Evolutionary conservation across 441 rosid species (phyloP).

Genomic region (Adansonia grandidieri): DNA sequence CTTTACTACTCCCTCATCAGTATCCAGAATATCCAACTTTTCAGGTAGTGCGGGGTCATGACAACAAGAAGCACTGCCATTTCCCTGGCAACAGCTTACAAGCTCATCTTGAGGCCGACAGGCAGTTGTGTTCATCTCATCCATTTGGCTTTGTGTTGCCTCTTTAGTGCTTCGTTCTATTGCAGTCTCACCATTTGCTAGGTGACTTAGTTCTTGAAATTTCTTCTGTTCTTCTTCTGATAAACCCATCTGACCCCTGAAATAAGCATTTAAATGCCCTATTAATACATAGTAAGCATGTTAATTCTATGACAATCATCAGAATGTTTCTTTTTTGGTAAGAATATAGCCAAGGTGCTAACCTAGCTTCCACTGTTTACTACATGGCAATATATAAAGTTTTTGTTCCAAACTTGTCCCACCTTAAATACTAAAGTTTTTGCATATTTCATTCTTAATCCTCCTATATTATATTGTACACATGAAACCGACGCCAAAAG

Average conservation of each 20-base stretch:
- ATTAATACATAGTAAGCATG: slow-evolving; percentile 8
- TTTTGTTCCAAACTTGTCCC: neutral
- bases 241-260: slow-evolving; percentile 96
- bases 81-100: slow-evolving; percentile 65
- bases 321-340: neutral
- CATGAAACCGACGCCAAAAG: slow-evolving; percentile 1
- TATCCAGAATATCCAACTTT: slow-evolving; percentile 33
- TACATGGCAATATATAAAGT: neutral
- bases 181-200: slow-evolving; percentile 46
- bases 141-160: slow-evolving; percentile 38
- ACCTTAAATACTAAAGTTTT: neutral
- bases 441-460: slow-evolving; percentile 13
- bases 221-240: slow-evolving; percentile 79
- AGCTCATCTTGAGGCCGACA: slow-evolving; percentile 46
- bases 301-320: neutral
- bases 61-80: slow-evolving; percentile 63
- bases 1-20: slow-evolving; percentile 41
- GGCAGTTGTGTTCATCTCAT: slow-evolving; percentile 30
- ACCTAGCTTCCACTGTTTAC: neutral
- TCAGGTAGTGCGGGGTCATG: slow-evolving; percentile 40
- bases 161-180: slow-evolving; percentile 35
- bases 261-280: slow-evolving; percentile 28
- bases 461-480: slow-evolving; percentile 1
- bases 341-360: neutral
- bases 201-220: slow-evolving; percentile 61